Base-by-base conservation (phyloP, 768 basidiomycete species). In the Mycena sanguinolenta region DNA sequence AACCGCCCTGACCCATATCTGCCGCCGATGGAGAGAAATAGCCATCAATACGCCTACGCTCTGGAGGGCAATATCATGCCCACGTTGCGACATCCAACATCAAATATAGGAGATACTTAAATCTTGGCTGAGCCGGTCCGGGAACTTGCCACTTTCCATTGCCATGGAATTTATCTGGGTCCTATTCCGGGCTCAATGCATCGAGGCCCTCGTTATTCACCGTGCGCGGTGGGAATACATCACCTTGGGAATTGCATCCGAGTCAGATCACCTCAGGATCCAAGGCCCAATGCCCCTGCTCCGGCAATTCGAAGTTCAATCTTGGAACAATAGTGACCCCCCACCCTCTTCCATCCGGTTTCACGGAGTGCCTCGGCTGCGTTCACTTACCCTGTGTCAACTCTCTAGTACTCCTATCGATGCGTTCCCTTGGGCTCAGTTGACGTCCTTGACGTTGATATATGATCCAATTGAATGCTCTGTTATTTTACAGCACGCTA, bases 221-320 rank as follows among this genome's bases (percentile, higher is more conserved):
- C 34, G 58, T 27, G 46, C 57, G 3, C 65, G 65, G 3, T 66
- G 57, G 65, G 65, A 66, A 23, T n/a, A 66, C 39, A n/a, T 54
- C 21, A 55, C 8, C n/a, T 12, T 64, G n/a, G 23, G 16, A 27
- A 8, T 64, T 21, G 6, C 12, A 16, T 13, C 19, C 7, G 38
- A 23, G 38, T 28, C 9, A 2, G 17, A 23, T 10, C 3, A 54
- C 27, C 19, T n/a, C 19, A 14, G 19, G 27, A 28, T 60, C 16
- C 27, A 62, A 34, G 49, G 27, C 25, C 7, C 52, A 10, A 19
- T 63, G 50, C 62, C 62, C 7, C 19, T 63, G 17, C 62, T 63
- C 36, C 62, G 50, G 36, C 25, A 63, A 28, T 21, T 63, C 2
- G 50, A 36, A 14, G 8, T 63, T n/a, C 34, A 36, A 5, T 2